Base-by-base conservation (phyloP, 768 basidiomycete genomes). In the Suillus paluster region DNA sequence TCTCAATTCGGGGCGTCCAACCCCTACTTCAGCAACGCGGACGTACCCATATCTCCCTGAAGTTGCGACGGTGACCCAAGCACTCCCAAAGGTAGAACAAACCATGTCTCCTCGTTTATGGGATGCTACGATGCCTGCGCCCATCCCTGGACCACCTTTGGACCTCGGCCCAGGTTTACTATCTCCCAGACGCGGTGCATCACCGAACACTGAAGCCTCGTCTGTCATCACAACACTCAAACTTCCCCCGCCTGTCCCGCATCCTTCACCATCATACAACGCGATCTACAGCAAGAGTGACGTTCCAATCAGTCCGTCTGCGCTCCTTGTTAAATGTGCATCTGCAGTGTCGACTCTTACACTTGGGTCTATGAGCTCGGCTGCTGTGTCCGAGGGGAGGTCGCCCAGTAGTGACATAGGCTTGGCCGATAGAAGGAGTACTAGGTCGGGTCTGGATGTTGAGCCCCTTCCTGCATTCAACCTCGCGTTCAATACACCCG, bases 401-500 rank as follows among this genome's bases (percentile, higher is more conserved):
- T 10, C 19, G 6, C 49, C 19, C 2, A 19, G 49, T 50, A 3
- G 27, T 50, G 19, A 30, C 9, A 10, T 30, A 10, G 27, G 49
- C 49, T 50, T 30, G 27, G 27, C 6, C 1, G 36, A 11, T 15
- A 2, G 41, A 41, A 12, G 19, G 14, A 23, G 0, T 9, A 27
- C 54, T 30, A 27, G 39, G 49, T 27, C 30, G 3, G 2, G 39
- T 2, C 25, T 14, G 23, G 62, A 65, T 60, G 41, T n/a, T 6
- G 68, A 73, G 3, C 68, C 61, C 1, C 61, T 66, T 14, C 66
- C 89, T 4, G 89, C 91, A 0, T 92, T 92, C 69, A 90, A 89
- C 68, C 78, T 87, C 66, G 91, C 91, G 12, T 92, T 92, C 68
- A 77, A 79, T 1, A 84, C 76, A 41, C 70, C 68, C 50, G 78